Conservation (phyloP, 1,284 basidiomycete genomes). For the Papiliotrema nemorosa region DNA sequence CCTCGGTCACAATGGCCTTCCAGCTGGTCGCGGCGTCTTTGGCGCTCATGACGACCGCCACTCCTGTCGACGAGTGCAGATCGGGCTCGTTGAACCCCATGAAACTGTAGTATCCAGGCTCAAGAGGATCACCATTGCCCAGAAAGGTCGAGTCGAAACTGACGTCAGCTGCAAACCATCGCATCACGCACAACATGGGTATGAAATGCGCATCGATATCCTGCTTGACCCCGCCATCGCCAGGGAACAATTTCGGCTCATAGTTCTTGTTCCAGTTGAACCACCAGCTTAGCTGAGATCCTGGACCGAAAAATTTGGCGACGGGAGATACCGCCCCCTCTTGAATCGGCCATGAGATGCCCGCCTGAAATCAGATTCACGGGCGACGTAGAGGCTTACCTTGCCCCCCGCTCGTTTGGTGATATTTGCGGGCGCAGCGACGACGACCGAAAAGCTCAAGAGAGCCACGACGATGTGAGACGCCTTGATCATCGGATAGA, state of each 20-base stretch:
- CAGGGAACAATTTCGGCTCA: slow-evolving; percentile 14
- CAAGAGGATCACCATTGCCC: neutral
- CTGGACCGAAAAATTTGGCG: slow-evolving; percentile 18
- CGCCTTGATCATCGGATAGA: too few species aligned
- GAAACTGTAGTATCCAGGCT: neutral
- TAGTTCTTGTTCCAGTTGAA: slow-evolving; percentile 33
- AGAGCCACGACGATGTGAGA: too few species aligned
- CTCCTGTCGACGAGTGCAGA: neutral
- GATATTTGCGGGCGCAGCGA: neutral
- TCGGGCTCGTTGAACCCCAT: neutral
- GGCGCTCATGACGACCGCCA: neutral
- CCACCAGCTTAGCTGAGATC: slow-evolving; percentile 23
- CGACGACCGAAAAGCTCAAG: neutral
- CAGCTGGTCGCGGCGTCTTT: slow-evolving; percentile 16
- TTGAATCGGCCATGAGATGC: slow-evolving; percentile 25
- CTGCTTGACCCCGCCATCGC: slow-evolving; percentile 3
- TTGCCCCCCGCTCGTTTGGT: neutral
- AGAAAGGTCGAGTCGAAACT: neutral
- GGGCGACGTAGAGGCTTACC: neutral
- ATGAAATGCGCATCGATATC: slow-evolving; percentile 19
- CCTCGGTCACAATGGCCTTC: slow-evolving; percentile 15
- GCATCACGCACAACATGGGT: slow-evolving; percentile 21
- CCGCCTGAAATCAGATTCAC: neutral
- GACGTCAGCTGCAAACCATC: neutral
- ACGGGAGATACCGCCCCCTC: slow-evolving; percentile 19